Conservation (phyloP, 176 grass and related monocot genomes). For the Lolium multiflorum region DNA sequence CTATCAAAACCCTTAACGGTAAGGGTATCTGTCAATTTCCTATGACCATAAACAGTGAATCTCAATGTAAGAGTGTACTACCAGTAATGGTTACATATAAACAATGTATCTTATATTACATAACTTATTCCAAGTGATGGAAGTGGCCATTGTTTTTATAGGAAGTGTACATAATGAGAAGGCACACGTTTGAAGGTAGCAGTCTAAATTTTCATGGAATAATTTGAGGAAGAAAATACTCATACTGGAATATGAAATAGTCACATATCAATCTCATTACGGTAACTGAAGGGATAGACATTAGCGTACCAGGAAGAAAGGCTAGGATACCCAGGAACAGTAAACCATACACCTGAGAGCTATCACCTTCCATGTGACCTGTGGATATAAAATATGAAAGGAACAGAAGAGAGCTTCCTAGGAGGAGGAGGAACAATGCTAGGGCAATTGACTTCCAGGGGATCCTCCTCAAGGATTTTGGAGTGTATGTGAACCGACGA, state of each 20-base stretch:
- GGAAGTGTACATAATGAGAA: neutral
- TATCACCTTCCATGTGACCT: slow-evolving; percentile 90
- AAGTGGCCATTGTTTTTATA: slow-evolving; percentile 4
- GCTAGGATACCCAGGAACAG: slow-evolving; percentile 85
- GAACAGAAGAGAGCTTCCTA: slow-evolving; percentile 70
- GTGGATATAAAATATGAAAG: slow-evolving; percentile 87
- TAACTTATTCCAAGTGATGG: neutral
- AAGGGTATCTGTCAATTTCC: neutral
- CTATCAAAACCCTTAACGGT: neutral
- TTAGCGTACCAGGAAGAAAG: slow-evolving; percentile 86
- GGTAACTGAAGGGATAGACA: neutral
- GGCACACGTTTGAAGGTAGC: neutral
- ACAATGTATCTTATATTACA: neutral
- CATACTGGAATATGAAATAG: neutral
- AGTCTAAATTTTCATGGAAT: neutral
- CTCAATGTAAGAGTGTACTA: neutral
- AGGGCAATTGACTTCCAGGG: slow-evolving; percentile 92
- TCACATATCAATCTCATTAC: neutral
- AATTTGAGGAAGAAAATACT: neutral
- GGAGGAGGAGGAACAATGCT: slow-evolving; percentile 78
- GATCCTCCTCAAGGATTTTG: slow-evolving; percentile 69
- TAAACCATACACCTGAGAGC: slow-evolving; percentile 79
- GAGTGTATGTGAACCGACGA: slow-evolving; percentile 81
- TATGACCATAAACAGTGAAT: neutral
- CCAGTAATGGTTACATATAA: neutral